These are phyloP conservation scores for Aphanomyces cochlioides DNA, from an alignment of 352 stramenopile species.

Conservation along the genomic window DNA sequence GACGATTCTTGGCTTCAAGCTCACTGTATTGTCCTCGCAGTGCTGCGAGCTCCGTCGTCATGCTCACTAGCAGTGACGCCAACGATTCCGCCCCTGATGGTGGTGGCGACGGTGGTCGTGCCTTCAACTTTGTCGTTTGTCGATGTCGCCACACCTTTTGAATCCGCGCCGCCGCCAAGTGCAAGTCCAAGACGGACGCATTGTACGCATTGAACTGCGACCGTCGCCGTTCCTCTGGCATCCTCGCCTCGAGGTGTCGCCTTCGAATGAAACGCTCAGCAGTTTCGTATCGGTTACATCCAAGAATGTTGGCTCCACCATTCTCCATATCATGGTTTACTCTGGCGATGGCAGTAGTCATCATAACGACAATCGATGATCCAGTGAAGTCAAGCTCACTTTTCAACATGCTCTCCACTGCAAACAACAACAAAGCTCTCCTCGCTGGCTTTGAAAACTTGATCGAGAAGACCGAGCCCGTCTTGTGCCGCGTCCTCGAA, in stretches of 20 bases:
- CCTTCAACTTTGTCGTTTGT: background rate
- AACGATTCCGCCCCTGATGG: constrained; percentile 38
- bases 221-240: background rate
- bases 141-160: background rate
- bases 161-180: constrained; percentile 9
- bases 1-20: constrained; percentile 62
- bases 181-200: constrained; percentile 5
- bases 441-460: background rate
- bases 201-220: constrained; percentile 17
- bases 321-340: no score
- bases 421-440: background rate
- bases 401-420: no score
- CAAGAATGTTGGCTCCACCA: no score
- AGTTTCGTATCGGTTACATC: background rate
- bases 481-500: background rate
- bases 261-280: background rate
- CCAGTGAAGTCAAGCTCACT: no score
- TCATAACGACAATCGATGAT: no score
- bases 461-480: background rate
- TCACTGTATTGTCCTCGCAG: constrained; percentile 47
- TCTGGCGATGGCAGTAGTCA: no score
- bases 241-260: background rate
- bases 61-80: constrained; percentile 51
- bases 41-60: constrained; percentile 60
- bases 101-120: background rate